Evolutionary conservation across 208 protist species (phyloP), one percentile per base, ranked within the genome.

Genomic region (Porcisia deanei): DNA sequence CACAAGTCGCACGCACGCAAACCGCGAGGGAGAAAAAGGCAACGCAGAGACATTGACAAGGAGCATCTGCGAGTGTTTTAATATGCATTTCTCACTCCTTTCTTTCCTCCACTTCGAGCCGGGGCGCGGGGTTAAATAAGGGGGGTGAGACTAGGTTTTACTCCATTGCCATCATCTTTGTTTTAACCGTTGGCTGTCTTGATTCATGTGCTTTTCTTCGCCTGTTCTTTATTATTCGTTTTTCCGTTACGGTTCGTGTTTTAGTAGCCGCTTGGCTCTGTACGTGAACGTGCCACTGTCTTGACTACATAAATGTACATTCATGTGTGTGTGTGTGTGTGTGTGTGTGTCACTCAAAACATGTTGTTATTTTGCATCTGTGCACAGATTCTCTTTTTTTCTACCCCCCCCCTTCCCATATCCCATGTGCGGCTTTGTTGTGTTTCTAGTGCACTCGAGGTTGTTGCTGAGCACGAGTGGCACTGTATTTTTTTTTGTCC

Each of bases 311-410:
- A 4, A 55, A 43, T 69, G 30, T 37, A n/a, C 20, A 20, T 66
- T 16, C 49, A 18, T 54, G 63, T 53, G 37, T 68, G 41, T 66
- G 18, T 1, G 39, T 47, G 20, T 45, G 25, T 34, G 20, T 64
- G 37, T 43, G 59, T 16, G 59, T 64, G 20, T n/a, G 61, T 30
- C 20, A 34, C 18, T 67, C 41, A 16, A 6, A 41, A 14, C 18
- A 16, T 45, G 10, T 30, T 0, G 76, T 66, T 65, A 8, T 59
- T 74, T 41, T 49, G 77, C 58, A 54, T 73, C 22, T 76, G 59
- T 41, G 39, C 10, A 14, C 68, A 10, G 22, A 37, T 52, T 76
- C 55, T 65, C 73, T 76, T 58, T 73, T 79, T 47, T 80, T 41
- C 54, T 49, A 60, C n/a, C 67, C 10, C 47, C 10, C 10, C 10